Conservation (phyloP, 2,329 filamentous ascomycete species). For the Ophiobolus disseminans region DNA sequence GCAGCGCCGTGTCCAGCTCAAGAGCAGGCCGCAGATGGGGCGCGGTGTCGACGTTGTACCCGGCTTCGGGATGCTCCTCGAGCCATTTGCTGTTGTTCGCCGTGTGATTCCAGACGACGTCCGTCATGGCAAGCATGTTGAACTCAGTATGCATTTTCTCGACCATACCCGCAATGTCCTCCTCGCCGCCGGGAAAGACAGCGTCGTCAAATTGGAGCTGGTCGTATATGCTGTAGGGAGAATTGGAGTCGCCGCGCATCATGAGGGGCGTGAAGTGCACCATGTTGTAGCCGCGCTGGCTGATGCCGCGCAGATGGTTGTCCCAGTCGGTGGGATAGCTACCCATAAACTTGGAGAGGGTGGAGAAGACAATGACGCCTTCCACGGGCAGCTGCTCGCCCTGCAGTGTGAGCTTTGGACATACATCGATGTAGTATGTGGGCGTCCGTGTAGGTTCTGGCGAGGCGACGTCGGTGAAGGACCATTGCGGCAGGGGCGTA, state of each 20-base stretch:
- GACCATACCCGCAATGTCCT: slow-evolving; percentile 79
- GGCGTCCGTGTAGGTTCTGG: slow-evolving; percentile 71
- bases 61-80: slow-evolving; percentile 90
- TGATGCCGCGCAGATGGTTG: slow-evolving; percentile 85
- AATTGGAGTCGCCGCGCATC: slow-evolving; percentile 87
- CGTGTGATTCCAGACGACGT: slow-evolving; percentile 98
- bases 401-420: slow-evolving; percentile 78
- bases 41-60: slow-evolving; percentile 91
- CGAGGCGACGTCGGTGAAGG: slow-evolving; percentile 62
- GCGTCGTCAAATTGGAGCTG: slow-evolving; percentile 84
- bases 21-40: slow-evolving; percentile 73
- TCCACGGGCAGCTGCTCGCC: slow-evolving; percentile 79
- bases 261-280: slow-evolving; percentile 97
- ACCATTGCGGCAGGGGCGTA: slow-evolving; percentile 81
- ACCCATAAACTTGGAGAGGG: slow-evolving; percentile 98
- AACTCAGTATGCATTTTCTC: slow-evolving; percentile 83
- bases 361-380: slow-evolving; percentile 88
- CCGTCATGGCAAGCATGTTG: slow-evolving; percentile 85
- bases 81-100: slow-evolving; percentile 96
- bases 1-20: slow-evolving; percentile 78
- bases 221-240: slow-evolving; percentile 95
- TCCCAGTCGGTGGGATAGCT: slow-evolving; percentile 90
- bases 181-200: slow-evolving; percentile 84
- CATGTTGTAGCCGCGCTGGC: slow-evolving; percentile 96
- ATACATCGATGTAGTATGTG: slow-evolving; percentile 92